These are phyloP conservation scores for Cardiospermum halicacabum DNA, from an alignment of 345 rosid species.

Conservation along the genomic window DNA sequence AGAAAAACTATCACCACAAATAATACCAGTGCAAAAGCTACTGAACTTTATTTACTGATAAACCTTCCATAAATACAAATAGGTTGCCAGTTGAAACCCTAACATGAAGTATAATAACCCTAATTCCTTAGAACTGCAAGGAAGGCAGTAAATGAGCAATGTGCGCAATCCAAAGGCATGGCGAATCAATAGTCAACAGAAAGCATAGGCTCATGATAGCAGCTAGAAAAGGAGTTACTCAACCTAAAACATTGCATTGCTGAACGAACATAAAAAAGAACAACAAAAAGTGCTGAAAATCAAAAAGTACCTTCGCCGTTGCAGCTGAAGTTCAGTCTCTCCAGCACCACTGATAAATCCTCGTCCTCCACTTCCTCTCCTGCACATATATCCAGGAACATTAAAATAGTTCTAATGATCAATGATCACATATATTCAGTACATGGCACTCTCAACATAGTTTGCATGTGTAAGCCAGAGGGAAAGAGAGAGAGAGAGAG, in stretches of 20 bases:
- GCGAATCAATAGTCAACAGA: neutral
- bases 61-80: neutral
- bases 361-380: slow-evolving; percentile 93
- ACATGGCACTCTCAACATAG: neutral
- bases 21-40: neutral
- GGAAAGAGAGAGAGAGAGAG: neutral
- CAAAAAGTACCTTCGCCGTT: slow-evolving; percentile 60
- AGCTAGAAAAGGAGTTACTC: neutral
- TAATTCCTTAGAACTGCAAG: neutral
- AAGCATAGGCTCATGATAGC: neutral
- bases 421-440: neutral
- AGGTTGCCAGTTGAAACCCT: neutral
- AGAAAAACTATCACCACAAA: neutral
- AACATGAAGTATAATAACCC: neutral
- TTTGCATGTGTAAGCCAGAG: neutral
- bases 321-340: slow-evolving; percentile 98
- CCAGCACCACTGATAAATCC: slow-evolving; percentile 98
- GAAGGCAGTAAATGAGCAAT: neutral
- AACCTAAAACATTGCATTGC: neutral
- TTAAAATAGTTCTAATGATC: slow-evolving; percentile 5
- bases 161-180: neutral
- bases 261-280: neutral
- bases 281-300: neutral
- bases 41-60: neutral
- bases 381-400: slow-evolving; percentile 27